phyloP scores from a whole-genome alignment of 2,329 filamentous ascomycete species.

The Aspergillus fijiensis region DNA sequence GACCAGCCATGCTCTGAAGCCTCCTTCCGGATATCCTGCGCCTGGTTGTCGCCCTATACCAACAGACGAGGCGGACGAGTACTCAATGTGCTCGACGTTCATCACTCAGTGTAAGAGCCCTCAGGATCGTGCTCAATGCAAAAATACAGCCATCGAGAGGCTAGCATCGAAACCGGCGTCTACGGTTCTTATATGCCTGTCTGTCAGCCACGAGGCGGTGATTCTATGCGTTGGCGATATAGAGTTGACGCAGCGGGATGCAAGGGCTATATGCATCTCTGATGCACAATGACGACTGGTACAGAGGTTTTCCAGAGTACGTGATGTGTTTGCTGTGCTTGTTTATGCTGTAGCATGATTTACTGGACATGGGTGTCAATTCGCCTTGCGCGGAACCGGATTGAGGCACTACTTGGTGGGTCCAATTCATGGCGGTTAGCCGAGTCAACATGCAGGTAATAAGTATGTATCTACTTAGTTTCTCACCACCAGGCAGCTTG shows the following conservation, averaged over 20 bases:
- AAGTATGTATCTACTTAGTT: too few species aligned
- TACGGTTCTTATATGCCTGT: neutral
- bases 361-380: neutral
- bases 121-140: too few species aligned
- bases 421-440: too few species aligned
- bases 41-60: neutral
- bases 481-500: too few species aligned
- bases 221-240: conserved; percentile 2
- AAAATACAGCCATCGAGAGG: too few species aligned
- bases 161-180: too few species aligned
- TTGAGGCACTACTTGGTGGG: too few species aligned
- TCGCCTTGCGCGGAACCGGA: too few species aligned
- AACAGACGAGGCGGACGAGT: neutral
- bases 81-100: neutral
- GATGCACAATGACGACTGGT: neutral
- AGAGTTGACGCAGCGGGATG: neutral
- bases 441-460: too few species aligned
- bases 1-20: conserved; percentile 44
- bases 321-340: neutral
- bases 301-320: neutral
- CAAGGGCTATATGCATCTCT: conserved; percentile 6
- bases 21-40: conserved; percentile 42
- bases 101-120: neutral
- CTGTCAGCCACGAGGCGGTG: conserved; percentile 1
- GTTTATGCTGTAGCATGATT: neutral